These are phyloP conservation scores for Biscutella laevigata DNA, from an alignment of 441 rosid species.

Conservation along the genomic window DNA sequence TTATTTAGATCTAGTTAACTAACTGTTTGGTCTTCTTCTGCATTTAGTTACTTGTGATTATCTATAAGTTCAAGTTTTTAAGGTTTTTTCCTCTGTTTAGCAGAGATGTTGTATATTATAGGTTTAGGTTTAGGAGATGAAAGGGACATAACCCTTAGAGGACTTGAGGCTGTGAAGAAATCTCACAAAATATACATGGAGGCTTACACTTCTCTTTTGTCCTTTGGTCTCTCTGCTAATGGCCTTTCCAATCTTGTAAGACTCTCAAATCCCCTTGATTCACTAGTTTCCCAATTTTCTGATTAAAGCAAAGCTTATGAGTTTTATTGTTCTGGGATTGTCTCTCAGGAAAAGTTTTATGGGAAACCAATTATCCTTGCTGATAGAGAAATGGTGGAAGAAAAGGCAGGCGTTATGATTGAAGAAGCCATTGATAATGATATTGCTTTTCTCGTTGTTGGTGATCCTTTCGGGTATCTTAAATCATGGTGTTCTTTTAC, in stretches of 20 bases:
- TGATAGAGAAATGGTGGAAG: slow-evolving; percentile 94
- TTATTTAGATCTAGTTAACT: no score
- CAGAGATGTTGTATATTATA: slow-evolving; percentile 62
- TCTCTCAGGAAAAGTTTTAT: slow-evolving; percentile 57
- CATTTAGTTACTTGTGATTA: neutral
- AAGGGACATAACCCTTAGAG: slow-evolving; percentile 71
- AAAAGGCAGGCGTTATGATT: slow-evolving; percentile 57
- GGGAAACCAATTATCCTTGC: slow-evolving; percentile 59
- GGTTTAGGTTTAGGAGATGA: slow-evolving; percentile 87
- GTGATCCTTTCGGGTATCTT: slow-evolving; percentile 78
- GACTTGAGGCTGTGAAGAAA: slow-evolving; percentile 66
- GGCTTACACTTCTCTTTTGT: slow-evolving; percentile 91
- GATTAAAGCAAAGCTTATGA: neutral
- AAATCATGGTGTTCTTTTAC: no score
- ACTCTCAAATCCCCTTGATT: neutral
- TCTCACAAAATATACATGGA: slow-evolving; percentile 78
- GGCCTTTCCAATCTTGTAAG: slow-evolving; percentile 74
- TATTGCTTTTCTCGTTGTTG: slow-evolving; percentile 79
- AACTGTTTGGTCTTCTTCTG: no score
- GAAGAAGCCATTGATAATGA: slow-evolving; percentile 45
- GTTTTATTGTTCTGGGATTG: neutral
- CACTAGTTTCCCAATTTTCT: neutral
- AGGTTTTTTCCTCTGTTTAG: slow-evolving; percentile 8
- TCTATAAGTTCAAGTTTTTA: neutral
- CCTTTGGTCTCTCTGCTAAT: slow-evolving; percentile 65